Conservation (phyloP, 192 early-diverging fungal species). For the Backusella mclennaniae region DNA sequence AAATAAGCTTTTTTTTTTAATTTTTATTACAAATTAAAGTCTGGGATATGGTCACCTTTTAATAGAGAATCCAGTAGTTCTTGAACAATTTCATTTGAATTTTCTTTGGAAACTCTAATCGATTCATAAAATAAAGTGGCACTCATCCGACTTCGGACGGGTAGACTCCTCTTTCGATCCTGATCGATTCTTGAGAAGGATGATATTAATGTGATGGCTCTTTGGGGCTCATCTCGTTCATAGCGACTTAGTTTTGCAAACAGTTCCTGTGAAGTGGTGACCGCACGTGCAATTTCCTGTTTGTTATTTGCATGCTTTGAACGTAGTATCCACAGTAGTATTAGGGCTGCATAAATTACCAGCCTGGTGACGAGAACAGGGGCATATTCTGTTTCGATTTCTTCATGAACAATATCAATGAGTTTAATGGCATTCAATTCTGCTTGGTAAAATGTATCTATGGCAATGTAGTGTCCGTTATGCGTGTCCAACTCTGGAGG, state of each 20-base stretch:
- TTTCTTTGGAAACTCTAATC: neutral
- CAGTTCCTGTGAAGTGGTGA: neutral
- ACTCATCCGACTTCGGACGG: neutral
- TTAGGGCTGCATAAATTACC: neutral
- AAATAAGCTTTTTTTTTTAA: neutral
- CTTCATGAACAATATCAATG: neutral
- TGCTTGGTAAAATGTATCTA: neutral
- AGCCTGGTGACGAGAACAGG: neutral
- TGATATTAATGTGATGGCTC: neutral
- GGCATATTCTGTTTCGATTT: neutral
- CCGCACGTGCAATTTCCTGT: neutral
- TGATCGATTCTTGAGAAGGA: neutral
- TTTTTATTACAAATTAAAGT: neutral
- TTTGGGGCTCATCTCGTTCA: neutral
- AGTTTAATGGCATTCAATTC: neutral
- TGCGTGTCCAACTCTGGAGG: neutral
- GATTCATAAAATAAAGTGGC: neutral
- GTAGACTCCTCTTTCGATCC: neutral
- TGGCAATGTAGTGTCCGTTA: neutral
- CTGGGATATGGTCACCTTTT: neutral
- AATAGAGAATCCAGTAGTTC: neutral
- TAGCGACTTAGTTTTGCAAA: neutral
- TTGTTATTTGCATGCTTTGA: neutral
- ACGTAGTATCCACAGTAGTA: neutral
- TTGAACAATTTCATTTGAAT: conserved; percentile 1